Percentiles rank a stretch among this genome's conserved stretches.
Conservation (phyloP, 805 yeast species). For the Schizosaccharomyces japonicus region DNA sequence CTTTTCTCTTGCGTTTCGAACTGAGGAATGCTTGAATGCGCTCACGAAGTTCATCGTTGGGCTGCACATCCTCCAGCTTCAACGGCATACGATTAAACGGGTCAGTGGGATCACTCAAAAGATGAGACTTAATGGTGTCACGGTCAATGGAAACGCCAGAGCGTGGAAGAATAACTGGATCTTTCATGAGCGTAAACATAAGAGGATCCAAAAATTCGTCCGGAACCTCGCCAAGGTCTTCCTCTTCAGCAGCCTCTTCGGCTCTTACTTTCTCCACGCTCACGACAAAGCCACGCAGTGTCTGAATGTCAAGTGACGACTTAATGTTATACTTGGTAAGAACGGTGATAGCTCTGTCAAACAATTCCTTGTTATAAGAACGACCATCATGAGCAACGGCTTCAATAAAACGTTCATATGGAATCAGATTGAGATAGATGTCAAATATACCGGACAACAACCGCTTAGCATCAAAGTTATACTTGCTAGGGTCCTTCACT, state of each 20-base stretch:
- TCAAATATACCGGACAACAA: conserved; percentile 46
- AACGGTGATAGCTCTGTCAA: conserved; percentile 47
- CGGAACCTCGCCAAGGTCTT: conserved; percentile 79
- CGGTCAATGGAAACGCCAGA: conserved; percentile 70
- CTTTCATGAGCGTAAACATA: conserved; percentile 86
- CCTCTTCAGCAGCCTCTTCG: conserved; percentile 21
- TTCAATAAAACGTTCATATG: conserved; percentile 37
- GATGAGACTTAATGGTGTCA: conserved; percentile 76
- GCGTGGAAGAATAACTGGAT: conserved; percentile 83
- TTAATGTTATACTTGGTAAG: conserved; percentile 32
- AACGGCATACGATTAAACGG: conserved; percentile 90
- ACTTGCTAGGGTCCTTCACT: conserved; percentile 61
- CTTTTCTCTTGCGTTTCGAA: neutral
- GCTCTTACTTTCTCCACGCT: conserved; percentile 37
- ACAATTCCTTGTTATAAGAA: conserved; percentile 47
- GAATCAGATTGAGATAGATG: conserved; percentile 49
- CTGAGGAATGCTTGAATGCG: conserved; percentile 6
- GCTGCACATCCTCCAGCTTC: conserved; percentile 65
- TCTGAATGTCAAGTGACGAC: conserved; percentile 28
- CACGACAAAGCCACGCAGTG: conserved; percentile 32
- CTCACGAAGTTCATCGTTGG: conserved; percentile 17
- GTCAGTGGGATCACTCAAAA: conserved; percentile 84
- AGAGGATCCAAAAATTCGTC: conserved; percentile 93
- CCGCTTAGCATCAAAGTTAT: conserved; percentile 57
- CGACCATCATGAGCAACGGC: conserved; percentile 85